A percentile compares a stretch with the other conserved stretches of the same genome.
These are phyloP conservation scores for Raffaelea ambrosiae DNA, from an alignment of 2,329 filamentous ascomycete genomes.

Conservation along the genomic window DNA sequence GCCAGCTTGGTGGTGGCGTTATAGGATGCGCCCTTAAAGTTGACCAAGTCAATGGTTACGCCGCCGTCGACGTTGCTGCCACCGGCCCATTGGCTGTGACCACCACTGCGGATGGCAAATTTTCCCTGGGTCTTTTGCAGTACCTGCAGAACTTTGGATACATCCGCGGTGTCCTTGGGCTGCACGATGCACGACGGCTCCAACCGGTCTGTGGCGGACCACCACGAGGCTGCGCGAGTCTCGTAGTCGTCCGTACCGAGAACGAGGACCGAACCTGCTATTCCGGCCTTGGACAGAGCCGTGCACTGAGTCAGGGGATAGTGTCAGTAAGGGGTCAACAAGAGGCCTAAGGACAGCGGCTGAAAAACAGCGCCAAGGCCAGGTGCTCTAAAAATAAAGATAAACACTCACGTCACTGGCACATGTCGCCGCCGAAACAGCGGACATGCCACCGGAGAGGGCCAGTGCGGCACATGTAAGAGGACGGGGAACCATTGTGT, in stretches of 20 bases:
- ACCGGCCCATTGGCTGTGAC: conserved; percentile 23
- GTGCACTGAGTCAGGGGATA: neutral
- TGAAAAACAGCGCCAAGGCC: no score
- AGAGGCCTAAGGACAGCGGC: no score
- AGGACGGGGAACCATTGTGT: no score
- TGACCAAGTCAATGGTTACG: conserved; percentile 27
- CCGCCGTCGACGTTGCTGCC: conserved; percentile 27
- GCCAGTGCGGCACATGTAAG: no score
- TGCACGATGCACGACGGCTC: conserved; percentile 5
- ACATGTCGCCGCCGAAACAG: no score
- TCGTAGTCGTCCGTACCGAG: neutral
- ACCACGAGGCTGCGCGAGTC: neutral
- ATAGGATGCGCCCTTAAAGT: conserved; percentile 21
- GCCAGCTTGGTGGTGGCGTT: conserved; percentile 20
- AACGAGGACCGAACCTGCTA: neutral
- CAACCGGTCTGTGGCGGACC: conserved; percentile 3
- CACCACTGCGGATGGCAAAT: conserved; percentile 30
- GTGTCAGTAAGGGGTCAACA: no score
- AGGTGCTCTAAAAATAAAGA: no score
- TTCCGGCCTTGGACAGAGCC: neutral
- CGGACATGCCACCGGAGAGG: no score
- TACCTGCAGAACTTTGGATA: neutral
- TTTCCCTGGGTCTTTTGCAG: conserved; percentile 14
- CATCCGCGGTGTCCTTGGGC: neutral
- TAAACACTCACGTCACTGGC: no score